Evolutionary conservation across 306 rosid genomes (phyloP), one percentile per base, ranked within the genome.

Genomic region (Vicia villosa): DNA sequence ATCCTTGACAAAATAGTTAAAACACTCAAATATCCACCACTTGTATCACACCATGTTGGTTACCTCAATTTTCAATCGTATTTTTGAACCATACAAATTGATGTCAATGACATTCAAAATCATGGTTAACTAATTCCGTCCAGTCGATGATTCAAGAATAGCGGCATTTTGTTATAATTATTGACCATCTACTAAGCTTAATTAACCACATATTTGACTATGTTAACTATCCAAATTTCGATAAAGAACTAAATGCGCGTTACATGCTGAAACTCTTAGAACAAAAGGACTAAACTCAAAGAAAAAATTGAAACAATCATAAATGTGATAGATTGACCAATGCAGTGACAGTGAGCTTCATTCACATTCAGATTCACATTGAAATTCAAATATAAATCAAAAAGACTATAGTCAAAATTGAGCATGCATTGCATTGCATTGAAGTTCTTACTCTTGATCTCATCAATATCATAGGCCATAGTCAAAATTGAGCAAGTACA

Each of bases 391-490:
- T 50, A 47, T 10, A 22, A 70, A 78, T 19, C 40, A 59, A 24
- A 50, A 37, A 67, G 5, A 46, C n/a, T 52, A 45, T 69, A 70
- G 26, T 26, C 10, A 58, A 63, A 24, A 28, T 8, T 8, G 12
- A 22, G 47, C 16, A 5, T n/a, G n/a, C n/a, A n/a, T n/a, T n/a
- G n/a, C n/a, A n/a, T n/a, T n/a, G n/a, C n/a, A n/a, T n/a, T n/a
- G 63, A 10, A 62, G 54, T 60, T 70, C 95, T 85, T 79, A 92
- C 97, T 89, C 80, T 89, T 89, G 40, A 78, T 89, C 81, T 92
- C 97, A 41, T 40, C 78, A 72, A 92, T 26, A 58, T 92, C 96
- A 52, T 79, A 83, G 0, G 84, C 96, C 97, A 92, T 92, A 56
- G 38, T 54, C 20, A 55, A 83, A 41, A 16, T 1, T 68, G 13